phyloP scores from a whole-genome alignment of 352 stramenopile genomes.

The Globisporangium carolinianum region DNA sequence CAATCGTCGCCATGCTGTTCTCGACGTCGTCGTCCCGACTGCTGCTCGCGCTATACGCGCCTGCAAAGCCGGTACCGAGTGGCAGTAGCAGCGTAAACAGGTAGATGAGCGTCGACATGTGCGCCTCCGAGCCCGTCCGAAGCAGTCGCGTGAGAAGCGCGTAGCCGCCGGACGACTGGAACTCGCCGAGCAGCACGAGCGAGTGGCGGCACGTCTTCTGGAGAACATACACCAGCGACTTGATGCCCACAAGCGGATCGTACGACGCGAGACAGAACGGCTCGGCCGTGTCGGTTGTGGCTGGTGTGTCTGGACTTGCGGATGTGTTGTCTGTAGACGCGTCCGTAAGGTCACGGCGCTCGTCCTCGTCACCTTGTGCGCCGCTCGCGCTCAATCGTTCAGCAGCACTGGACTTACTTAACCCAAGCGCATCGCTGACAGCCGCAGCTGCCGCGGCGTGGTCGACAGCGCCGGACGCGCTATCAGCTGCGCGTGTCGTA shows the following conservation, averaged over 20 bases:
- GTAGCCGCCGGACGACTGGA: slow-evolving; percentile 60
- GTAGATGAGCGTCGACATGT: slow-evolving; percentile 41
- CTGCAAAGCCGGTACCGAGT: slow-evolving; percentile 39
- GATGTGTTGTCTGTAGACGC: not conserved
- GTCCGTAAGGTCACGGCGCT: too few relatives aligned
- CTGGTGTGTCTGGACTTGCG: not conserved
- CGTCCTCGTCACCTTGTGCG: too few relatives aligned
- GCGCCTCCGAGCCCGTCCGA: slow-evolving; percentile 27
- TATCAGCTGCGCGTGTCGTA: not conserved
- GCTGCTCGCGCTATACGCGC: slow-evolving; percentile 7
- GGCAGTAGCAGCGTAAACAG: slow-evolving; percentile 50
- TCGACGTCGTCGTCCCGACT: slow-evolving; percentile 12
- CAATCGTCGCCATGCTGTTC: slow-evolving; percentile 34
- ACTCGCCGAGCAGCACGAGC: slow-evolving; percentile 58
- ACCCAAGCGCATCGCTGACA: slow-evolving; percentile 59
- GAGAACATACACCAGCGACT: slow-evolving; percentile 43
- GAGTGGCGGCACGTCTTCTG: slow-evolving; percentile 59
- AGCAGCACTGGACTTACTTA: slow-evolving; percentile 16
- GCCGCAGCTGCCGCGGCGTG: slow-evolving; percentile 20
- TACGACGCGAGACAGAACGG: slow-evolving; percentile 35
- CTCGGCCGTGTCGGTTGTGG: not conserved
- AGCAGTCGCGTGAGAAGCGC: slow-evolving; percentile 36
- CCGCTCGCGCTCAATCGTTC: not conserved
- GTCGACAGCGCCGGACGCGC: not conserved
- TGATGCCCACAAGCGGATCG: slow-evolving; percentile 43